Evolutionary conservation across 2,329 filamentous ascomycete species (phyloP), one percentile per base, ranked within the genome.

Genomic region (Epichloe sibirici): DNA sequence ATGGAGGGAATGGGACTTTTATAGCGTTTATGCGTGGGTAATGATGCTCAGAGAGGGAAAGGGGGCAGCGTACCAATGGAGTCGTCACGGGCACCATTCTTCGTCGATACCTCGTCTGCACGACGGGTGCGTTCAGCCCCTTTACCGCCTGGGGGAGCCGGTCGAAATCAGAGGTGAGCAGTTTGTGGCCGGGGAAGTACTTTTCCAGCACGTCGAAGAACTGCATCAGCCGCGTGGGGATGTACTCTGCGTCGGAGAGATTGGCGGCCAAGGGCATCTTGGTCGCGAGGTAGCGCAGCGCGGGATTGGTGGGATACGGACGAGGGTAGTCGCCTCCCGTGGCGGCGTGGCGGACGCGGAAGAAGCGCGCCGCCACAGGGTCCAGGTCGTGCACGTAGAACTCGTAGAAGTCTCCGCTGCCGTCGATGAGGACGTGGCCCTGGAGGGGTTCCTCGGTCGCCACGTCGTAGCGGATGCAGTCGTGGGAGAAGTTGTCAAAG

Each of bases 401-500:
- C 69, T 97, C 93, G 73, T 87, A 91, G 64, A 98, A 93, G 63
- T 97, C 90, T 63, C 91, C 91, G 43, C 83, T 74, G 8, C 74
- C 76, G 65, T 95, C 89, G 63, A 98, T 85, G 40, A 98, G 76
- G 13, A 97, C 90, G 56, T 84, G 84, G 48, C 89, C 90, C 71
- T 98, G 94, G 51, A 95, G 78, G 0, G 91, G 87, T 58, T 85
- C 74, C 65, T 89, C 87, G 11, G 90, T 94, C 55, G 76, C 70
- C 11, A 85, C 76, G 69, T 97, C 86, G 72, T 97, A 98, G 57
- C 94, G 90, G 56, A 98, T 82, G 54, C 85, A 80, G 71, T 98
- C 93, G 72, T 98, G 94, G 38, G 89, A 84, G 66, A 98, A 97
- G 71, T 98, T 98, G 74, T 98, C 93, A 64, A 96, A 95, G 58